Percentiles rank a stretch among this genome's conserved stretches.
Evolutionary conservation across 2,329 filamentous ascomycete species (phyloP).

Genomic region (Aspergillus hortae): DNA sequence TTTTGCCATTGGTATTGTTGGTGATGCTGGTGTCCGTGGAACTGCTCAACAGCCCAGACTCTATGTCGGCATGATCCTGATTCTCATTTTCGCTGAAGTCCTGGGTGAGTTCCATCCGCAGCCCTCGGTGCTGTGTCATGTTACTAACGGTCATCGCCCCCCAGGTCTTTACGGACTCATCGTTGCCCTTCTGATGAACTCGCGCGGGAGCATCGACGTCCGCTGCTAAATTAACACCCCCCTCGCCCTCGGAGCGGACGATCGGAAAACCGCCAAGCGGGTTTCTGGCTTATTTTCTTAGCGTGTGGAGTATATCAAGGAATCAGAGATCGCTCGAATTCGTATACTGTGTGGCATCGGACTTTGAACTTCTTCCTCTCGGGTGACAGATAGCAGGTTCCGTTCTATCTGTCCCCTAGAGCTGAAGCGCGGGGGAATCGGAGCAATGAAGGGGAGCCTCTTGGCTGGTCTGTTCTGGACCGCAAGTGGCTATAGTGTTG

Average conservation of each 20-base stretch:
- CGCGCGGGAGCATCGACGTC: conserved; percentile 67
- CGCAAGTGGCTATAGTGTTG: not conserved
- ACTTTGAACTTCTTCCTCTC: not conserved
- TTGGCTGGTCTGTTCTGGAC: not conserved
- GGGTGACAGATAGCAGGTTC: not conserved
- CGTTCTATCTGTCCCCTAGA: not conserved
- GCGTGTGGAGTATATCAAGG: conserved; percentile 7
- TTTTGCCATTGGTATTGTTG: conserved; percentile 83
- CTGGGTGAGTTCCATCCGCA: conserved; percentile 64
- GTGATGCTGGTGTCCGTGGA: conserved; percentile 52
- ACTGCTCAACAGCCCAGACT: conserved; percentile 56
- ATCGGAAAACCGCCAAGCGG: conserved; percentile 9
- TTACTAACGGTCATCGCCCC: not conserved
- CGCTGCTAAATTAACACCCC: conserved; percentile 50
- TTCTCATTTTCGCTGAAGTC: conserved; percentile 99
- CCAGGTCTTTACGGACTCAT: conserved; percentile 97
- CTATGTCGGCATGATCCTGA: conserved; percentile 97
- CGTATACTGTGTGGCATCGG: not conserved
- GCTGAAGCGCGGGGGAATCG: not conserved
- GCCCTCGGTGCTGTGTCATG: not conserved
- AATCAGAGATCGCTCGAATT: not conserved
- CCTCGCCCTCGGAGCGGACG: conserved; percentile 11
- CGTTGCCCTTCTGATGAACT: conserved; percentile 99
- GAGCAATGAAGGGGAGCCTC: not conserved
- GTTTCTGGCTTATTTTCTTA: not conserved